A percentile compares a stretch with the other conserved stretches of the same genome.
Evolutionary conservation across 768 basidiomycete genomes (phyloP).

Genomic region (Candolleomyces eurysporus): DNA sequence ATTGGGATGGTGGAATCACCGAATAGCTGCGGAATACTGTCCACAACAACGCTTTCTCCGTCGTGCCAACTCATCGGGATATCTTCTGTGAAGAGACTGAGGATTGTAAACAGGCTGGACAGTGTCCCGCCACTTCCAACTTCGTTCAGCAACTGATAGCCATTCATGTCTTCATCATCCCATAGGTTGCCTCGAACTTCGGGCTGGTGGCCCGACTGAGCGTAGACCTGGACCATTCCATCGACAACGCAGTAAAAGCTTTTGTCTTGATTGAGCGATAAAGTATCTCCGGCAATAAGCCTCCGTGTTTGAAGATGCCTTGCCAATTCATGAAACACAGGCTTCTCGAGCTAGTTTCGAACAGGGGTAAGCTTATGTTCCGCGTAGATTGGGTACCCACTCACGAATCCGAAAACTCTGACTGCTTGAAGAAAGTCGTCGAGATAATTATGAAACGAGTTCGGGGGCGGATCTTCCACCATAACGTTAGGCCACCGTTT

Average conservation of each 20-base stretch:
- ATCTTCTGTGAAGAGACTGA: conserved; percentile 94
- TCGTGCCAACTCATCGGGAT: conserved; percentile 92
- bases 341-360: conserved; percentile 70
- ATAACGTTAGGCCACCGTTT: not conserved
- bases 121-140: conserved; percentile 94
- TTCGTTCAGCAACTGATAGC: conserved; percentile 94
- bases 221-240: conserved; percentile 94
- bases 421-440: conserved; percentile 98
- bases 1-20: conserved; percentile 19
- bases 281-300: conserved; percentile 93
- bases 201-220: conserved; percentile 57
- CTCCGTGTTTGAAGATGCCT: conserved; percentile 93
- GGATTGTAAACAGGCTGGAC: conserved; percentile 94
- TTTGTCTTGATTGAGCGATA: conserved; percentile 87
- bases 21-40: conserved; percentile 8
- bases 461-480: conserved; percentile 51
- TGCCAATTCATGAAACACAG: conserved; percentile 96
- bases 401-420: conserved; percentile 91
- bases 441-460: conserved; percentile 88
- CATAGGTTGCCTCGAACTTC: conserved; percentile 54
- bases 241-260: conserved; percentile 99
- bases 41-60: conserved; percentile 27
- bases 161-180: conserved; percentile 89
- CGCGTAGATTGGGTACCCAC: conserved; percentile 16
- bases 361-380: conserved; percentile 3